A percentile compares a stretch with the other conserved stretches of the same genome.
phyloP scores from a whole-genome alignment of 2,329 filamentous ascomycete species.

The Colletotrichum australisinense region DNA sequence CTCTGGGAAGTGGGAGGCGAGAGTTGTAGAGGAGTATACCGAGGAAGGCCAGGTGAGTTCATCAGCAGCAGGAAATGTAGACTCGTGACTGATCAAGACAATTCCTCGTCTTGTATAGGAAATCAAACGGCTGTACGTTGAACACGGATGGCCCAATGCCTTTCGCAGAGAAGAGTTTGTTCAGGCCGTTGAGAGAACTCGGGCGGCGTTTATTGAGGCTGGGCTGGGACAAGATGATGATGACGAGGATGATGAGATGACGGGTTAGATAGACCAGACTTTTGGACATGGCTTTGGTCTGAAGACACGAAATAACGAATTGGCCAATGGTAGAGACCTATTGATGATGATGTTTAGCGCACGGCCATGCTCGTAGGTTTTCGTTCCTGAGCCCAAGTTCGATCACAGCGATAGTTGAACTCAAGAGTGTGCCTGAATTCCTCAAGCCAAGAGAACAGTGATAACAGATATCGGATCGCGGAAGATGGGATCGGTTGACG shows the following conservation, averaged over 20 bases:
- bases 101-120: background rate
- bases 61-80: background rate
- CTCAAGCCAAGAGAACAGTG: slow-evolving; percentile 1
- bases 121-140: slow-evolving; percentile 15
- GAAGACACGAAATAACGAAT: background rate
- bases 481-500: slow-evolving; percentile 16
- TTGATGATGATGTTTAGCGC: background rate
- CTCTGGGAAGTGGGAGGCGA: slow-evolving; percentile 30
- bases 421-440: background rate
- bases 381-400: background rate
- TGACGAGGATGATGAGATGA: slow-evolving; percentile 27
- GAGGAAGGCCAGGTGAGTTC: slow-evolving; percentile 30
- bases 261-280: background rate
- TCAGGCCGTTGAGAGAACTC: slow-evolving; percentile 25
- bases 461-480: slow-evolving; percentile 23
- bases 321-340: slow-evolving; percentile 5
- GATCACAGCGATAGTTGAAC: background rate
- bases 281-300: background rate
- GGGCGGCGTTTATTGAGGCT: slow-evolving; percentile 21
- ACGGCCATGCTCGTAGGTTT: background rate
- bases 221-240: slow-evolving; percentile 25
- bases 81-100: background rate
- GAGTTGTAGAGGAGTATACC: slow-evolving; percentile 26
- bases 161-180: slow-evolving; percentile 31
- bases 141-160: slow-evolving; percentile 25